Evolutionary conservation across 208 protist species (phyloP).

Genomic region (Leishmania martiniquensis): DNA sequence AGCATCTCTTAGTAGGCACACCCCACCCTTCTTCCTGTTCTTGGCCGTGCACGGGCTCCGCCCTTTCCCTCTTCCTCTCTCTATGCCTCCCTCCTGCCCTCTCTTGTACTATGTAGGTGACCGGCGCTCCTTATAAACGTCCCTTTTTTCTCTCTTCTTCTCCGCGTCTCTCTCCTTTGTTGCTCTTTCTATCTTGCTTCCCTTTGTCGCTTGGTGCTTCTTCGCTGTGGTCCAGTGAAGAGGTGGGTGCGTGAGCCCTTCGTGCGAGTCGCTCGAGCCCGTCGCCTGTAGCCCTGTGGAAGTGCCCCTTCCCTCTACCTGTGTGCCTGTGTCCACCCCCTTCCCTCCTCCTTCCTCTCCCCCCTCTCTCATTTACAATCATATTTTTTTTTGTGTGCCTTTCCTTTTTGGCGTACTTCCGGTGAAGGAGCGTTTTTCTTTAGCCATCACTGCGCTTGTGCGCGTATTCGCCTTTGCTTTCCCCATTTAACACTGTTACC

Average conservation of each 20-base stretch:
- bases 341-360: not conserved
- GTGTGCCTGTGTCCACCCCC: not conserved
- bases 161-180: not conserved
- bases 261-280: not conserved
- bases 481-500: not conserved
- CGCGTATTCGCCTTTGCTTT: not conserved
- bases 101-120: too few species aligned
- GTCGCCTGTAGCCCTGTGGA: not conserved
- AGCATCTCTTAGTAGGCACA: too few species aligned
- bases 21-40: too few species aligned
- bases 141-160: not conserved
- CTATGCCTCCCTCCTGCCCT: too few species aligned
- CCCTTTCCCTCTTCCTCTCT: too few species aligned
- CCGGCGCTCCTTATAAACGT: too few species aligned
- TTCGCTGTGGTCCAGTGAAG: not conserved
- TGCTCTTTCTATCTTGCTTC: not conserved
- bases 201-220: not conserved
- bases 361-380: not conserved
- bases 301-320: not conserved
- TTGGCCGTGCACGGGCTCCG: too few species aligned
- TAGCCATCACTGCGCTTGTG: not conserved
- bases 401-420: not conserved
- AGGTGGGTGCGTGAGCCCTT: not conserved
- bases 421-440: not conserved
- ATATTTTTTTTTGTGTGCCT: not conserved